A percentile compares a stretch with the other conserved stretches of the same genome.
These are phyloP conservation scores for Eragrostis tef DNA, from an alignment of 202 grass and related monocot species.

Conservation along the genomic window DNA sequence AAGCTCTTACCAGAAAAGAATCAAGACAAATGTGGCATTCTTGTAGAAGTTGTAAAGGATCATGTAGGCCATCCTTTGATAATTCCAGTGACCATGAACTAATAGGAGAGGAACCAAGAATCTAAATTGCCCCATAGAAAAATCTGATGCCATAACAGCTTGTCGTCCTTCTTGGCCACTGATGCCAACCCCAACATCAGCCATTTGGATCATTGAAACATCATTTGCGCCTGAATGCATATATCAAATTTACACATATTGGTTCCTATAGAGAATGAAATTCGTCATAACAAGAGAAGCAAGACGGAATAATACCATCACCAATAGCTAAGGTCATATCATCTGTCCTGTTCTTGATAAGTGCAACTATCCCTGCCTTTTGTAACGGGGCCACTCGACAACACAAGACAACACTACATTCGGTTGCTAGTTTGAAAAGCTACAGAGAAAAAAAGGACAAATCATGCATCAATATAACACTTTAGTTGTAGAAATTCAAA, in stretches of 20 bases:
- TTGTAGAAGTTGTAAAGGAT: constrained; percentile 94
- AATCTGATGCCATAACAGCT: constrained; percentile 92
- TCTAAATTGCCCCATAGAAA: constrained; percentile 87
- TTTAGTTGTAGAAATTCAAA: constrained; percentile 34
- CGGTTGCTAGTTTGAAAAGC: constrained; percentile 76
- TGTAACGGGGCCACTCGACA: constrained; percentile 83
- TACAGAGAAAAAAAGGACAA: constrained; percentile 47
- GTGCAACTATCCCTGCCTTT: constrained; percentile 92
- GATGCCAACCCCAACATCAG: constrained; percentile 91
- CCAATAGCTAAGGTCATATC: constrained; percentile 96
- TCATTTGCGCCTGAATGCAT: constrained; percentile 70
- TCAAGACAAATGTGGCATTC: constrained; percentile 81
- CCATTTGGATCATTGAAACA: constrained; percentile 95
- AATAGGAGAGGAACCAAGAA: constrained; percentile 85
- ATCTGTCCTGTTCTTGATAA: constrained; percentile 81
- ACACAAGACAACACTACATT: constrained; percentile 78
- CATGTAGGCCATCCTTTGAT: constrained; percentile 89
- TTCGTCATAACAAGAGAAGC: constrained; percentile 25
- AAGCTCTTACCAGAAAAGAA: constrained; percentile 84
- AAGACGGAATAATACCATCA: constrained; percentile 61
- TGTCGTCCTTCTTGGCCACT: constrained; percentile 85
- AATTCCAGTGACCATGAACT: constrained; percentile 93
- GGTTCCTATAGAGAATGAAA: constrained; percentile 19
- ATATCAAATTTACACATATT: constrained; percentile 42
- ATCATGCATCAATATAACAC: constrained; percentile 20